phyloP scores from a whole-genome alignment of 2,329 filamentous ascomycete genomes.

The Trichoderma koningii region DNA sequence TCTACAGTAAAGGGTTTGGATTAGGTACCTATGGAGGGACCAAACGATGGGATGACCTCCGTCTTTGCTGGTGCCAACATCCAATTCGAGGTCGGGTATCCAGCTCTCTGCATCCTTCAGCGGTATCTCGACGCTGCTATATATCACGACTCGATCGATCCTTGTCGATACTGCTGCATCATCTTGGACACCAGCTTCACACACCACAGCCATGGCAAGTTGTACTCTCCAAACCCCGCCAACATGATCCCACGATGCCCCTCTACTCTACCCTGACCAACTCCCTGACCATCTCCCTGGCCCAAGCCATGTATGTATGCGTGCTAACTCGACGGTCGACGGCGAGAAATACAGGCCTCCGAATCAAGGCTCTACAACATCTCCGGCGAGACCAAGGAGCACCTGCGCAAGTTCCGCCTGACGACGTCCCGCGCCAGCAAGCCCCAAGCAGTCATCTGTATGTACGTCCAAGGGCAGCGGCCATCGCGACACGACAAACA shows the following conservation, averaged over 20 bases:
- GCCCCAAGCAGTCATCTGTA: slow-evolving; percentile 94
- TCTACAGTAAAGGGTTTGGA: not conserved
- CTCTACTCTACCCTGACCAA: not conserved
- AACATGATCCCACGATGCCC: not conserved
- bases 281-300: not conserved
- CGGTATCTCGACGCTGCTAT: no score
- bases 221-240: not conserved
- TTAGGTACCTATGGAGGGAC: no score
- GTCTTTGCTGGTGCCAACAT: not conserved
- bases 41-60: not conserved
- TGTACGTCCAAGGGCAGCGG: slow-evolving; percentile 45
- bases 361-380: slow-evolving; percentile 92
- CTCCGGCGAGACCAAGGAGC: slow-evolving; percentile 83
- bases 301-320: no score
- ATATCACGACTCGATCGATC: not conserved
- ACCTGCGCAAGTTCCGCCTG: slow-evolving; percentile 91
- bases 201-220: not conserved
- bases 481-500: no score
- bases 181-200: not conserved
- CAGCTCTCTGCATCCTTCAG: not conserved
- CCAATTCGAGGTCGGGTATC: not conserved
- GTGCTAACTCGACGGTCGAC: not conserved
- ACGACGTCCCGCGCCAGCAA: slow-evolving; percentile 83
- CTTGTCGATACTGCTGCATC: not conserved
- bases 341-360: slow-evolving; percentile 50